Base-by-base conservation (phyloP, 805 yeast genomes). In the Ogataea nonfermentans region DNA sequence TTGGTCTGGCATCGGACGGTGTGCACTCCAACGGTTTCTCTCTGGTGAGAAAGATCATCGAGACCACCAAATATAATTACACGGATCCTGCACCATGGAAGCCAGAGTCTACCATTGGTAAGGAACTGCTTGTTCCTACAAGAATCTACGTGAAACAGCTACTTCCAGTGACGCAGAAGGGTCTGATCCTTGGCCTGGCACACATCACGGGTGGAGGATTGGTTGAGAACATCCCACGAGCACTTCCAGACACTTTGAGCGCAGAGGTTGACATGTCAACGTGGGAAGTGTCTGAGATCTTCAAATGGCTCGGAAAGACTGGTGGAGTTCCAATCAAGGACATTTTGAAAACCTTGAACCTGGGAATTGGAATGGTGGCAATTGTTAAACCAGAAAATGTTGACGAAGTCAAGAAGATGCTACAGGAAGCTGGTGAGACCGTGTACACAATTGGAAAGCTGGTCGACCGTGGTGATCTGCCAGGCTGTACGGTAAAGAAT, bases 141-240 rank as follows among this genome's bases (percentile, higher is more conserved):
- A 81, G 84, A 62, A 90, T 93, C 48, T 93, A 93, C 66, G 99
- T 95, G 48, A 90, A 87, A 65, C 95, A 90, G 55, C 66, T 95
- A 42, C 72, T 93, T 46, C 84, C 84, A 33, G 78, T 86, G 2
- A 74, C 90, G 47, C 75, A 73, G 53, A 71, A 83, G 55, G 81
- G 73, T 24, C 66, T 84, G 41, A 59, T 91, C 33, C 71, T 89
- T 40, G 99, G 97, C 43, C 74, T 93, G 59, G 96, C 99, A 2
- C 95, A 93, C 58, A 93, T 93, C 57, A 93, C 99, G 16, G 99
- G 99, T 46, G 99, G 99, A 63, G 99, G 99, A 37, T 72, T 93
- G 38, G 82, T 93, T 20, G 99, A 93, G 65, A 93, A 93, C 65
- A 80, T 91, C 43, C 99, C 99, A 39, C 79, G 99, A 61, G 93